Base-by-base conservation (phyloP, 805 yeast genomes). In the Zygosaccharomyces bisporus region DNA sequence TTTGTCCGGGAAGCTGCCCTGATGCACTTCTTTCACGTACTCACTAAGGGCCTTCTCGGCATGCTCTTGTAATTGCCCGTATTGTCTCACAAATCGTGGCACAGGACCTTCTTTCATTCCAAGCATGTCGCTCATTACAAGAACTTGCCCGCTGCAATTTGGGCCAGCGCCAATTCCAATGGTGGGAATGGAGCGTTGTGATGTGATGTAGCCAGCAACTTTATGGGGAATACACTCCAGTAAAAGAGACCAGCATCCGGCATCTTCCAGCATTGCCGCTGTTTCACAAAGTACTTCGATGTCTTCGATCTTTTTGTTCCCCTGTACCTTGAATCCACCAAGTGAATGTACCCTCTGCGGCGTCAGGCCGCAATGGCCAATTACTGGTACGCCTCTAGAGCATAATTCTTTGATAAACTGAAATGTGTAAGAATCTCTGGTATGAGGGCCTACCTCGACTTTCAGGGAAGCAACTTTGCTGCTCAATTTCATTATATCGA, bases 101-200 rank as follows among this genome's bases (percentile, higher is more conserved):
- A 64, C 60, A 35, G 67, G 70, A 0, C 74, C 73, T 34, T 79
- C 79, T 1, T 67, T 70, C 86, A 83, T 77, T 1, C 96, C 96
- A 24, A 91, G 68, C 66, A 86, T 57, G 60, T 91, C 99, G 3
- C 86, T 77, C 63, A 85, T 81, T 0, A 91, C 99, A 30, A 91
- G 72, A 1, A 91, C 96, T 63, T 93, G 98, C 0, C 96, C 98
- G 27, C 86, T 77, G 6, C 91, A 83, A 6, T 68, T 68, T 17
- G 80, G 77, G 0, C 99, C 98, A 0, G 98, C 96, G 4, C 99
- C 99, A 39, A 91, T 91, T 3, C 99, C 99, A 52, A 91, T 89
- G 1, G 95, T 86, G 0, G 98, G 97, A 1, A 91, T 71, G 1
- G 60, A 40, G 24, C 89, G 61, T 10, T 70, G 67, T 2, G 71